Evolutionary conservation across 768 basidiomycete species (phyloP), one percentile per base, ranked within the genome.

Genomic region (Kwoniella botswanensis): DNA sequence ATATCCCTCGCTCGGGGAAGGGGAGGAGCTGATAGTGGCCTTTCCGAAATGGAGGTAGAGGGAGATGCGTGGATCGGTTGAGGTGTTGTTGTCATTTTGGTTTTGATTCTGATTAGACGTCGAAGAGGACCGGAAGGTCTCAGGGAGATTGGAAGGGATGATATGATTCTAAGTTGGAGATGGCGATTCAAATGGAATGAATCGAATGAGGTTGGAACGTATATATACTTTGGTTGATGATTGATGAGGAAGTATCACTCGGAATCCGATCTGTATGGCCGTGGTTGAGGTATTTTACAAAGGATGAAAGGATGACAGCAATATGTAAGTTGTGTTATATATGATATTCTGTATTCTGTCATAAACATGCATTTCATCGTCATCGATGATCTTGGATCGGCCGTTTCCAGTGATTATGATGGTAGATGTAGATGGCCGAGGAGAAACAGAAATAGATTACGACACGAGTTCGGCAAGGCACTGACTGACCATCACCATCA

Each of bases 1-100:
- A 81, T 74, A 1, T 75, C 71, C 63, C 72, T 71, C 9, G 74
- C 61, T 3, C 75, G 74, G 17, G 78, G 77, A 2, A 68, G 72
- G 11, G 76, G 71, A 35, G 74, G 72, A 10, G 78, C 73, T 13
- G 74, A 74, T 12, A 63, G 43, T 22, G 69, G 73, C 18, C 58
- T 7, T 10, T 73, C 57, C 41, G 68, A 69, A n/a, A 44, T 46
- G 60, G 52, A 15, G 17, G 54, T 56, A 5, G 67, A 22, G 6
- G 61, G n/a, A 13, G 59, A 52, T 6, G 54, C 35, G n/a, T 56
- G 55, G 13, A 43, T 42, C 3, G 68, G 56, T 60, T 65, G 62
- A 57, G 68, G 68, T 21, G 68, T 70, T 11, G 71, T 44, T 6
- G 59, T 72, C 71, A 67, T 65, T 17, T 55, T 71, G 63, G 21